Evolutionary conservation across 768 basidiomycete species (phyloP).

Genomic region (Boletus coccyginus): DNA sequence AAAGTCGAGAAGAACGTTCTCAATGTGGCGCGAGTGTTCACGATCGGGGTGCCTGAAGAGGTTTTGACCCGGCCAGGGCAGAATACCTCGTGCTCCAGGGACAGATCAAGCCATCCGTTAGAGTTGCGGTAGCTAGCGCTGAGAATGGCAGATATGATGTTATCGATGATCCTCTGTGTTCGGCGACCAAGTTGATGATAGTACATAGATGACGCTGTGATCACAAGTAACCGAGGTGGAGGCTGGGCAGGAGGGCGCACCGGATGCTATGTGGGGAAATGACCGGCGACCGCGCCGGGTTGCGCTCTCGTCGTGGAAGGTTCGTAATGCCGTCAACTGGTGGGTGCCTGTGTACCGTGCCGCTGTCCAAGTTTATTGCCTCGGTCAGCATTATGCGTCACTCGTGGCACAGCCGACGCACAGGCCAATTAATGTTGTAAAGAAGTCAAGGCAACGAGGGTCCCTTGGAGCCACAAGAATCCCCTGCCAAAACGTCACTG

Average conservation of each 20-base stretch:
- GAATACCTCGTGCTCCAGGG: neutral
- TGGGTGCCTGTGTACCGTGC: neutral
- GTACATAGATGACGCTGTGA: neutral
- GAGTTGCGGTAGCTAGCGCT: neutral
- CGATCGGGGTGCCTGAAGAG: constrained; percentile 9
- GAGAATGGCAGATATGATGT: neutral
- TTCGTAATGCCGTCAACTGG: too few species aligned
- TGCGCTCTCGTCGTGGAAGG: too few species aligned
- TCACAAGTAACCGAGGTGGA: neutral
- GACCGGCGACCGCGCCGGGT: neutral
- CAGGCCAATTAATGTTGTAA: constrained; percentile 9
- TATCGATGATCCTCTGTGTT: neutral
- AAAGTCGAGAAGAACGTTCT: neutral
- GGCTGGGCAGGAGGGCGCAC: neutral
- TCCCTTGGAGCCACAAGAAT: neutral
- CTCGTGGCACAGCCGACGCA: constrained; percentile 1
- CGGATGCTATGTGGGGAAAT: neutral
- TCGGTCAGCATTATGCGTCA: constrained; percentile 3
- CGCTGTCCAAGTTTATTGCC: neutral
- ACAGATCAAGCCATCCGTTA: neutral
- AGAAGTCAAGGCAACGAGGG: constrained; percentile 11
- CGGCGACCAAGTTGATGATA: neutral
- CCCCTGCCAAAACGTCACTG: neutral
- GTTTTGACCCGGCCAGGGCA: neutral
- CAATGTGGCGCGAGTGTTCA: constrained; percentile 15